Evolutionary conservation across 78 protist species (phyloP).

Genomic region (Salpingoeca rosetta): DNA sequence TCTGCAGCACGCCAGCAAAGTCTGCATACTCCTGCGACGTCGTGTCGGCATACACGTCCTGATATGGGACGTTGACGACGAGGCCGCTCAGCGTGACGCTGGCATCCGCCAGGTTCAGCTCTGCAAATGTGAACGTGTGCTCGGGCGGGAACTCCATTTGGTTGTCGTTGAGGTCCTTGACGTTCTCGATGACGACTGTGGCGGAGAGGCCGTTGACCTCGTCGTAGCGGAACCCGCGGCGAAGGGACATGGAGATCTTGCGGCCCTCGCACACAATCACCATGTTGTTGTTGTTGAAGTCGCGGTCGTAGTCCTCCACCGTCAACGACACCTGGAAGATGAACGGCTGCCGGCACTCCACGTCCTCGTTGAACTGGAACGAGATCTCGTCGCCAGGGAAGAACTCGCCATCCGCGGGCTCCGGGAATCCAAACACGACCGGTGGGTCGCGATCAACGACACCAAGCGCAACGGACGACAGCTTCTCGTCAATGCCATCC

Average conservation of each 20-base stretch:
- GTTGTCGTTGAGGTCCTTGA: background rate
- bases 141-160: background rate
- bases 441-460: background rate
- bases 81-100: background rate
- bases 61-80: background rate
- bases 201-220: background rate
- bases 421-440: background rate
- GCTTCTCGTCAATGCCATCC: background rate
- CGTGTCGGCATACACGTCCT: background rate
- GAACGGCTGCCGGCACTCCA: background rate
- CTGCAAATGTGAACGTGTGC: background rate
- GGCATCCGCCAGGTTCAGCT: background rate
- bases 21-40: background rate
- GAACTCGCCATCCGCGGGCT: background rate
- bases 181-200: background rate
- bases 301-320: background rate
- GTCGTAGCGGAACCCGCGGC: background rate
- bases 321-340: background rate
- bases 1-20: too few relatives aligned
- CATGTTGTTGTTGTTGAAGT: background rate
- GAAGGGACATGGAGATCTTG: background rate
- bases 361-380: background rate
- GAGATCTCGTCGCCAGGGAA: background rate
- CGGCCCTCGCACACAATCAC: background rate
- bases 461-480: background rate